A percentile compares a stretch with the other conserved stretches of the same genome.
Conservation (phyloP, 495 filamentous ascomycete species). For the Xylaria curta region DNA sequence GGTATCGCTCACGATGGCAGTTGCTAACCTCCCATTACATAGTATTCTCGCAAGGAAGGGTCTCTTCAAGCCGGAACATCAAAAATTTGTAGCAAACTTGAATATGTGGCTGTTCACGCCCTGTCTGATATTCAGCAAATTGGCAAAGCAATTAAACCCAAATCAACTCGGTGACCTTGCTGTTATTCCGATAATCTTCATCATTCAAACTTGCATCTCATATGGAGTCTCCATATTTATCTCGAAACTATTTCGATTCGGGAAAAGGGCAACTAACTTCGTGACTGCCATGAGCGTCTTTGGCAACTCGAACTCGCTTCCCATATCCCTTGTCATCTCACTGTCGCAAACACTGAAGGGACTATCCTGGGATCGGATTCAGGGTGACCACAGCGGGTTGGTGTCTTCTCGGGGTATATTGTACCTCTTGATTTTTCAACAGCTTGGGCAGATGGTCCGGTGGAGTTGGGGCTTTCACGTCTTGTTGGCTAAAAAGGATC, state of each 20-base stretch:
- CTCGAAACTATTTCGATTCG: slow-evolving; percentile 76
- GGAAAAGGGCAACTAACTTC: slow-evolving; percentile 86
- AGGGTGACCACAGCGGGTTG: slow-evolving; percentile 92
- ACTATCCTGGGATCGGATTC: slow-evolving; percentile 89
- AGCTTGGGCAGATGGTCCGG: slow-evolving; percentile 90
- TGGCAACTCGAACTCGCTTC: slow-evolving; percentile 97
- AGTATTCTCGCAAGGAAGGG: slow-evolving; percentile 80
- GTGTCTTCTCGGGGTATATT: slow-evolving; percentile 93
- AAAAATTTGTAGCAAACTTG: slow-evolving; percentile 94
- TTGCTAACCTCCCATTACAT: neutral
- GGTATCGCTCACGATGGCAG: neutral
- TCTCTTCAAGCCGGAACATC: slow-evolving; percentile 90
- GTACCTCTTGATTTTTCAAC: slow-evolving; percentile 96
- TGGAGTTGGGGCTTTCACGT: slow-evolving; percentile 99
- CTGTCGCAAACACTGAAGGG: slow-evolving; percentile 89
- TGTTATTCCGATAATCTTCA: slow-evolving; percentile 92
- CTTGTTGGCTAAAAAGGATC: slow-evolving; percentile 78
- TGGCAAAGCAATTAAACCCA: slow-evolving; percentile 92
- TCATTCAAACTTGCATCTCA: slow-evolving; percentile 83
- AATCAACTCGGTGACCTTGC: slow-evolving; percentile 88
- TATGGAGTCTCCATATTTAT: slow-evolving; percentile 75
- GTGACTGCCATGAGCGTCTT: slow-evolving; percentile 98
- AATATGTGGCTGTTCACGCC: slow-evolving; percentile 95
- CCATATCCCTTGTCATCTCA: slow-evolving; percentile 93
- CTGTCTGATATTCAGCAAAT: slow-evolving; percentile 96